These are phyloP conservation scores for Aspergillus japonicus DNA, from an alignment of 2,329 filamentous ascomycete species.

Conservation along the genomic window DNA sequence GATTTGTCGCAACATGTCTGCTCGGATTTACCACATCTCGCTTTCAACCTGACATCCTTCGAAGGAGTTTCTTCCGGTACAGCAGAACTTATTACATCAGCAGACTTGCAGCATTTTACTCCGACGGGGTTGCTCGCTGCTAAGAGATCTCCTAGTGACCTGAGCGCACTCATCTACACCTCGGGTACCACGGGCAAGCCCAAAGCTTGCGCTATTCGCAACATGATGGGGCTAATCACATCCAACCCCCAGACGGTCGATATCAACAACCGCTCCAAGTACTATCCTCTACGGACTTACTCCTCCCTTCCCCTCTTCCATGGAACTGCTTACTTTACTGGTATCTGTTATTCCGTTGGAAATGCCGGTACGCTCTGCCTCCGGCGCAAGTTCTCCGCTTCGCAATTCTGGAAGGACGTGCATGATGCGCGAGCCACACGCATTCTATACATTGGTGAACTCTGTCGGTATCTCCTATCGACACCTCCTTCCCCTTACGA, in stretches of 20 bases:
- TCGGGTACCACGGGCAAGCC: constrained; percentile 51
- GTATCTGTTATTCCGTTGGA: constrained; percentile 43
- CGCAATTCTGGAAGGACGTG: constrained; percentile 48
- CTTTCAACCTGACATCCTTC: constrained; percentile 43
- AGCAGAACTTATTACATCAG: constrained; percentile 25
- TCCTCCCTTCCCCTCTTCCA: constrained; percentile 51
- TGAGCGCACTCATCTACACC: constrained; percentile 47
- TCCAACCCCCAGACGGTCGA: constrained; percentile 40
- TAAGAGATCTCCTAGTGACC: constrained; percentile 36
- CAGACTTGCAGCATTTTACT: constrained; percentile 28
- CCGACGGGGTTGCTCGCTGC: constrained; percentile 26
- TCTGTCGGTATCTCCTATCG: constrained; percentile 50
- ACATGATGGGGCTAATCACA: constrained; percentile 39
- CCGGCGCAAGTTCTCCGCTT: constrained; percentile 48
- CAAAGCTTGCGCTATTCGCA: constrained; percentile 47
- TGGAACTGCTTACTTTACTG: constrained; percentile 49
- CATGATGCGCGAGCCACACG: constrained; percentile 44
- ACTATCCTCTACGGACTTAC: constrained; percentile 48
- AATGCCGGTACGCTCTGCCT: constrained; percentile 45
- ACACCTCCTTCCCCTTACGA: constrained; percentile 48
- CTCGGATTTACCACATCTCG: constrained; percentile 35
- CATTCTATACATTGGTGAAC: constrained; percentile 50
- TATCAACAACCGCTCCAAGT: constrained; percentile 38
- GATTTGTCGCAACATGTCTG: constrained; percentile 41
- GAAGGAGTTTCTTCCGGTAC: constrained; percentile 22